phyloP scores from a whole-genome alignment of 2,329 filamentous ascomycete genomes.

The Geosmithia putterillii region DNA sequence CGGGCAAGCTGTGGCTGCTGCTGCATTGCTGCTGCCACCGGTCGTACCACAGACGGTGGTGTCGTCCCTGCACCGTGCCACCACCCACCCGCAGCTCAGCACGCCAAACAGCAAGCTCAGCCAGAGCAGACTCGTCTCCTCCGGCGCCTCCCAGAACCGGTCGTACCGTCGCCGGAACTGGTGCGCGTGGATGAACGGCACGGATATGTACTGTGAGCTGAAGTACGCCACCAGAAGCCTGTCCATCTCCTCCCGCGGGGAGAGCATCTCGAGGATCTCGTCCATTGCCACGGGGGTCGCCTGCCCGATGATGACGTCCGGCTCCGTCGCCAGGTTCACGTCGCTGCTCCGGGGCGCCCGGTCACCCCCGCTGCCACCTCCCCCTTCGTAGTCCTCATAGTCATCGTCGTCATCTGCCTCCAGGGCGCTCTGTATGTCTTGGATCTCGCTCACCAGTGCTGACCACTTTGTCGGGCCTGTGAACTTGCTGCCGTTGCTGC shows the following conservation, averaged over 20 bases:
- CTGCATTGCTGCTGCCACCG: too few relatives aligned
- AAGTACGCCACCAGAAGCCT: conserved; percentile 24
- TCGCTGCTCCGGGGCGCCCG: background rate
- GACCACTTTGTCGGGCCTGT: conserved; percentile 27
- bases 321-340: conserved; percentile 3
- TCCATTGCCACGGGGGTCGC: conserved; percentile 12
- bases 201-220: conserved; percentile 21
- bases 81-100: conserved; percentile 23
- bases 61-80: conserved; percentile 18
- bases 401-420: conserved; percentile 7
- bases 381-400: background rate
- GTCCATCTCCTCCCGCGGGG: conserved; percentile 22
- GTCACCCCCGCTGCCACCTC: background rate
- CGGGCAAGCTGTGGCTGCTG: too few relatives aligned
- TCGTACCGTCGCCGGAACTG: conserved; percentile 37
- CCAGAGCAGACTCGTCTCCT: conserved; percentile 30
- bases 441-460: conserved; percentile 27
- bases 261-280: conserved; percentile 19
- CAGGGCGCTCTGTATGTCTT: conserved; percentile 25
- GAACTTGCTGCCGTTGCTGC: background rate
- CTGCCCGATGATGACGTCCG: conserved; percentile 20
- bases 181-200: conserved; percentile 24
- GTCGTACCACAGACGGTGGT: too few relatives aligned
- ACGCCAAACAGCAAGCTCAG: conserved; percentile 37
- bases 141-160: conserved; percentile 30